These are phyloP conservation scores for Miscanthus sacchariflorus DNA, from an alignment of 202 grass and related monocot species.

Conservation along the genomic window DNA sequence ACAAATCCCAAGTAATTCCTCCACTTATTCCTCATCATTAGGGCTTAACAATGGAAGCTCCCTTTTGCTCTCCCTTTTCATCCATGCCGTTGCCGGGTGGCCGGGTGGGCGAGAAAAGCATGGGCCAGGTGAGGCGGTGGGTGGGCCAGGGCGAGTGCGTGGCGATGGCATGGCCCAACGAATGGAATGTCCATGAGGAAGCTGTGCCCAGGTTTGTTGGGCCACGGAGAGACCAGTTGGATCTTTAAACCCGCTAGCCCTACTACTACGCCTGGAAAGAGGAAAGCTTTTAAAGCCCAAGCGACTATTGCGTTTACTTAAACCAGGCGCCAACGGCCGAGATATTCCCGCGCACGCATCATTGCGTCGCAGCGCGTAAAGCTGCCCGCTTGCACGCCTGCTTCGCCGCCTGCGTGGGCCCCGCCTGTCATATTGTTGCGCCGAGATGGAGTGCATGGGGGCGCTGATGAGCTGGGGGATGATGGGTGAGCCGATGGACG, in stretches of 20 bases:
- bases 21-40: conserved; percentile 54
- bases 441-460: neutral
- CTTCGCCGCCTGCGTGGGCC: neutral
- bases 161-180: conserved; percentile 37
- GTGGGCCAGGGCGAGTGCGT: conserved; percentile 27
- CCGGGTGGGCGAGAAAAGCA: conserved; percentile 32
- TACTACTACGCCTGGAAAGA: too few relatives aligned
- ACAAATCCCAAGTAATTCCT: conserved; percentile 45
- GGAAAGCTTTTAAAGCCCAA: conserved; percentile 5
- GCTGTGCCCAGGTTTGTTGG: conserved; percentile 61
- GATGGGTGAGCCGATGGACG: neutral
- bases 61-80: conserved; percentile 14
- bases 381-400: conserved; percentile 50
- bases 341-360: conserved; percentile 53
- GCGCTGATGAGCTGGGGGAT: conserved; percentile 3
- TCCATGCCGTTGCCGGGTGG: conserved; percentile 27
- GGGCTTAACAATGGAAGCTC: conserved; percentile 40
- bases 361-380: conserved; percentile 48
- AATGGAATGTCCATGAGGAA: conserved; percentile 30
- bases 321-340: conserved; percentile 45
- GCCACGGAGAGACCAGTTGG: conserved; percentile 57
- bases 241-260: conserved; percentile 22
- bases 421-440: neutral
- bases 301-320: conserved; percentile 1
- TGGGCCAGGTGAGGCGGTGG: conserved; percentile 17